A percentile compares a stretch with the other conserved stretches of the same genome.
These are phyloP conservation scores for Penicillium sp. DNA, from an alignment of 2,329 filamentous ascomycete species.

Conservation along the genomic window DNA sequence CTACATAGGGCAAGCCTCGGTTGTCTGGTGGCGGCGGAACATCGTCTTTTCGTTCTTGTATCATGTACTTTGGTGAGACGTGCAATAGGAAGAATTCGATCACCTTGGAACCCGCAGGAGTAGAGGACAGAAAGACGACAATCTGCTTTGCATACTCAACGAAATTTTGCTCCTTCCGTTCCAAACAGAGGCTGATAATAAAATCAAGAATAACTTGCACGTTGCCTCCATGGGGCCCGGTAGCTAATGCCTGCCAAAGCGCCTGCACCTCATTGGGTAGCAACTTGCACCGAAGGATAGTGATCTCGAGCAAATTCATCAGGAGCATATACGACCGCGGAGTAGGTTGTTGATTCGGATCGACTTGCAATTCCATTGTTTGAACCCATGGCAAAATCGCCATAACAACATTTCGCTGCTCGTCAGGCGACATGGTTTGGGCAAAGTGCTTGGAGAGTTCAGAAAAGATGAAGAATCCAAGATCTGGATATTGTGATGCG, in stretches of 20 bases:
- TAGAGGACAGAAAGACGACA: slow-evolving; percentile 91
- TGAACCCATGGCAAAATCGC: slow-evolving; percentile 96
- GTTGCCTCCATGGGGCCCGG: slow-evolving; percentile 87
- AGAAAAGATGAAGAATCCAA: slow-evolving; percentile 92
- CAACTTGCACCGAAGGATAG: slow-evolving; percentile 81
- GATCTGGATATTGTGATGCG: slow-evolving; percentile 79
- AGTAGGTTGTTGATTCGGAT: slow-evolving; percentile 86
- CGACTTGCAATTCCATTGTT: slow-evolving; percentile 83
- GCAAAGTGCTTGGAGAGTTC: slow-evolving; percentile 87
- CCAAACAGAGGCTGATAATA: slow-evolving; percentile 88
- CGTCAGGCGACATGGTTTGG: slow-evolving; percentile 73
- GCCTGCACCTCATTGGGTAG: slow-evolving; percentile 97
- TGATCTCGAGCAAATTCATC: slow-evolving; percentile 93
- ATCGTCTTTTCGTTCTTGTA: slow-evolving; percentile 75
- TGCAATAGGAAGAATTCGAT: slow-evolving; percentile 90
- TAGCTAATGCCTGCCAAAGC: slow-evolving; percentile 92
- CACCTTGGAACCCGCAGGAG: slow-evolving; percentile 78
- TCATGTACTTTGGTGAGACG: slow-evolving; percentile 94
- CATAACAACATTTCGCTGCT: slow-evolving; percentile 89
- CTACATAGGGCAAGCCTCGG: slow-evolving; percentile 77
- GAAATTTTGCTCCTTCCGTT: slow-evolving; percentile 94
- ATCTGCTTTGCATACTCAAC: slow-evolving; percentile 98
- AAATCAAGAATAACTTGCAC: slow-evolving; percentile 94
- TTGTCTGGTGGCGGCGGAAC: slow-evolving; percentile 65
- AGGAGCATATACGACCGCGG: slow-evolving; percentile 91